Evolutionary conservation across 345 rosid species (phyloP), one percentile per base, ranked within the genome.

Genomic region (Triadica sebifera): DNA sequence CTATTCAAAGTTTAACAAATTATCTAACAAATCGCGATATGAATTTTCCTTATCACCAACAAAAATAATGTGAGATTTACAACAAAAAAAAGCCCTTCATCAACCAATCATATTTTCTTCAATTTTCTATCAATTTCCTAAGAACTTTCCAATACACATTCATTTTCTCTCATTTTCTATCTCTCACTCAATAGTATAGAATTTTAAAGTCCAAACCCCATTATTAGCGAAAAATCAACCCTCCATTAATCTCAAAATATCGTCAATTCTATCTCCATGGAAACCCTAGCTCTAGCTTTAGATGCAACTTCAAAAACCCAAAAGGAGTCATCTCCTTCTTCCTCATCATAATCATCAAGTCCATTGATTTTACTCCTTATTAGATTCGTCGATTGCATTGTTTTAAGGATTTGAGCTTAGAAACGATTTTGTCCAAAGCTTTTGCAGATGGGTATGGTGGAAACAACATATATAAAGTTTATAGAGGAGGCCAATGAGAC

Each of bases 141-240:
- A n/a, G n/a, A n/a, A n/a, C n/a, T n/a, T n/a, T n/a, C n/a, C n/a
- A n/a, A n/a, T n/a, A n/a, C n/a, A n/a, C n/a, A n/a, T n/a, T n/a
- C n/a, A n/a, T n/a, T n/a, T n/a, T n/a, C n/a, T n/a, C n/a, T n/a
- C n/a, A 92, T 25, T 50, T 82, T 69, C 97, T 81, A 52, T 88
- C 75, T 85, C 97, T n/a, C n/a, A n/a, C 20, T 84, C 90, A 55
- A 89, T 89, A 22, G 84, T 84, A 34, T 74, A 77, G 69, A 94
- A 94, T 67, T 86, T 92, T 88, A 94, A 84, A 29, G 98, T 97
- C 98, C 98, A 94, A 12, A 94, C 98, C 1, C 90, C 92, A 15
- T 81, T 85, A 50, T 74, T 77, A 34, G 90, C 94, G 37, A n/a
- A n/a, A 94, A 94, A 86, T 94, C 94, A 47, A 89, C 89, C 24